phyloP scores from a whole-genome alignment of 257 asterid species.

The Misopates orontium region DNA sequence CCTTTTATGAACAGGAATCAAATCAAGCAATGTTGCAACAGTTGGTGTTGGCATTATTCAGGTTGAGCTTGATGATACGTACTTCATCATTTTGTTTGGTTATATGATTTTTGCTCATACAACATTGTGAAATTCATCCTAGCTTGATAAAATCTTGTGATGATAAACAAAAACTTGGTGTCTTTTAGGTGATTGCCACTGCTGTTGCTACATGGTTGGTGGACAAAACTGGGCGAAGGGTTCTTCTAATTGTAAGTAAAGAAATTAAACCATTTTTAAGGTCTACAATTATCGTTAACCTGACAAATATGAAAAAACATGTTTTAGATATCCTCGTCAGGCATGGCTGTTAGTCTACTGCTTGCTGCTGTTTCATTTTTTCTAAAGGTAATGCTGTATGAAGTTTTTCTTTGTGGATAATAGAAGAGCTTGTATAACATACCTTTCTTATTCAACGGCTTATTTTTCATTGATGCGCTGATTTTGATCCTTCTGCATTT shows the following conservation, averaged over 20 bases:
- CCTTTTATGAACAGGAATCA: slow-evolving; percentile 59
- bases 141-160: slow-evolving; percentile 6
- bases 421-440: background rate
- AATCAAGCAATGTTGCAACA: slow-evolving; percentile 80
- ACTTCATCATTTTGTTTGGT: slow-evolving; percentile 7
- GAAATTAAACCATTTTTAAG: background rate
- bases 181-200: slow-evolving; percentile 80
- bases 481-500: slow-evolving; percentile 24
- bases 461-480: background rate
- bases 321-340: slow-evolving; percentile 75
- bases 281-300: slow-evolving; percentile 12
- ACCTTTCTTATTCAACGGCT: background rate
- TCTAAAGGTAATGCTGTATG: slow-evolving; percentile 54
- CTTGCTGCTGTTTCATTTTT: slow-evolving; percentile 70
- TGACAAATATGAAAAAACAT: slow-evolving; percentile 16
- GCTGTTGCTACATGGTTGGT: slow-evolving; percentile 82
- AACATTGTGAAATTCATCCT: background rate
- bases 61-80: slow-evolving; percentile 42
- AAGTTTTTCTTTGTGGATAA: background rate
- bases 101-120: slow-evolving; percentile 11
- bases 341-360: slow-evolving; percentile 83
- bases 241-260: slow-evolving; percentile 69
- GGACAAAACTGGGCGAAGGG: slow-evolving; percentile 90
- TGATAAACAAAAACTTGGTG: slow-evolving; percentile 16
- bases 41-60: slow-evolving; percentile 82